Percentiles rank a stretch among this genome's conserved stretches.
Conservation (phyloP, 257 asterid species). For the Handroanthus guayacan region DNA sequence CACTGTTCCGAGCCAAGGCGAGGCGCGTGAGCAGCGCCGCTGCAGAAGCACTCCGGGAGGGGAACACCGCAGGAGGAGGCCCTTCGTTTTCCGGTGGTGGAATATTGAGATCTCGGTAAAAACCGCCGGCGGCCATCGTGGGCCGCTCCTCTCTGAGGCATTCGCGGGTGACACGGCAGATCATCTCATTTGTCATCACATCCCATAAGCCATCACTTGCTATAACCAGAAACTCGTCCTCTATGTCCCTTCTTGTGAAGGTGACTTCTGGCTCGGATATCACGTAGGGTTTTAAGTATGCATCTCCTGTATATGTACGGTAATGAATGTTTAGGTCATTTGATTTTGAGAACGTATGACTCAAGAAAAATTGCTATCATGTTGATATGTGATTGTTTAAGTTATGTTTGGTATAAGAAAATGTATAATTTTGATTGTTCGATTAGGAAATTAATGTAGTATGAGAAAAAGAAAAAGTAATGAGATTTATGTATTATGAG, state of each 20-base stretch:
- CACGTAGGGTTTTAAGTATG: slow-evolving; percentile 52
- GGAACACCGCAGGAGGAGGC: slow-evolving; percentile 27
- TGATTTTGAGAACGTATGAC: neutral
- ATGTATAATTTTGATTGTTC: too few relatives aligned
- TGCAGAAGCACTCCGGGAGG: slow-evolving; percentile 43
- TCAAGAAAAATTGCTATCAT: neutral
- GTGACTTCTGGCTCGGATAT: slow-evolving; percentile 64
- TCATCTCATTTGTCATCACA: slow-evolving; percentile 48
- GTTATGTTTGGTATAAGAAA: too few relatives aligned
- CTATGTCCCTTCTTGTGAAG: slow-evolving; percentile 40
- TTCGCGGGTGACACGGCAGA: slow-evolving; percentile 45
- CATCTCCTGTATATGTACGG: slow-evolving; percentile 40
- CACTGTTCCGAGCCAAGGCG: slow-evolving; percentile 52
- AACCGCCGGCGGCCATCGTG: neutral
- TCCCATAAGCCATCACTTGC: slow-evolving; percentile 71
- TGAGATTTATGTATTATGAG: too few relatives aligned
- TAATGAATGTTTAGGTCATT: neutral
- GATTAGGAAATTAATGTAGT: too few relatives aligned
- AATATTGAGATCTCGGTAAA: neutral
- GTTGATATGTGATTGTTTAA: too few relatives aligned
- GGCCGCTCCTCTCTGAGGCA: slow-evolving; percentile 44
- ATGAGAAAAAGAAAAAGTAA: too few relatives aligned
- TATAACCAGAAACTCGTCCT: slow-evolving; percentile 56
- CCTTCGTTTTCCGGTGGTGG: slow-evolving; percentile 17
- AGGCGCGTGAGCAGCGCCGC: slow-evolving; percentile 56